Evolutionary conservation across 2,329 filamentous ascomycete genomes (phyloP).

Genomic region (Paraphoma chrysanthemicola): DNA sequence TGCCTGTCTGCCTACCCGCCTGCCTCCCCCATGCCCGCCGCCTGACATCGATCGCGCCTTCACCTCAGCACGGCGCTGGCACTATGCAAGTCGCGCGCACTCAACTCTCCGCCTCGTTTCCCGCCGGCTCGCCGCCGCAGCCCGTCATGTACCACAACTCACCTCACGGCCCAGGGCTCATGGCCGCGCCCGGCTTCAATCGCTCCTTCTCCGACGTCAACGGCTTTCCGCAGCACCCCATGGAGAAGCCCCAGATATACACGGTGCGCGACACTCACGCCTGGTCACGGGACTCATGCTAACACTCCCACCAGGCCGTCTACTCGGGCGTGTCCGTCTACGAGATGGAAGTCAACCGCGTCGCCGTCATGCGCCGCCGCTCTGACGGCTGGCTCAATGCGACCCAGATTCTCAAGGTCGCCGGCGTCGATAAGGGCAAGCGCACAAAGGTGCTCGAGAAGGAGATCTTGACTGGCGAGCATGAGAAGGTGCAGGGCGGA

Average conservation of each 20-base stretch:
- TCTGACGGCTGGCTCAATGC: conserved; percentile 97
- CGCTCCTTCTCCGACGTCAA: conserved; percentile 49
- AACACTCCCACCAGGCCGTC: conserved; percentile 64
- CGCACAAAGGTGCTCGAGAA: conserved; percentile 98
- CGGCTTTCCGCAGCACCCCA: conserved; percentile 43
- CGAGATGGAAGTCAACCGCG: conserved; percentile 94
- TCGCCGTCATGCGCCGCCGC: conserved; percentile 95
- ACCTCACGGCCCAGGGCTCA: conserved; percentile 36
- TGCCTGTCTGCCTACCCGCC: neutral
- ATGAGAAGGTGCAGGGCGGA: conserved; percentile 97
- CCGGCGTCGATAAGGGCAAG: conserved; percentile 96
- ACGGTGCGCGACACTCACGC: conserved; percentile 63
- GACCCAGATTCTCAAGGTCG: conserved; percentile 97
- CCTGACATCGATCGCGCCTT: conserved; percentile 13
- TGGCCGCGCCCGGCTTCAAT: conserved; percentile 44
- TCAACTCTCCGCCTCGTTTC: conserved; percentile 36
- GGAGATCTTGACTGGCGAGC: conserved; percentile 93
- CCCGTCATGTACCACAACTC: conserved; percentile 43
- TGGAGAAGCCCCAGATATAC: conserved; percentile 59
- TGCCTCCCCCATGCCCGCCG: conserved; percentile 22
- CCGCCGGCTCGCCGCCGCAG: conserved; percentile 37
- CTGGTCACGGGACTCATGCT: conserved; percentile 66
- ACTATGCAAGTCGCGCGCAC: conserved; percentile 46
- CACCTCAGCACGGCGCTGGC: conserved; percentile 23
- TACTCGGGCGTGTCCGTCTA: conserved; percentile 97